Conservation (phyloP, 352 stramenopile species). For the Pythium rhizo-oryzae region DNA sequence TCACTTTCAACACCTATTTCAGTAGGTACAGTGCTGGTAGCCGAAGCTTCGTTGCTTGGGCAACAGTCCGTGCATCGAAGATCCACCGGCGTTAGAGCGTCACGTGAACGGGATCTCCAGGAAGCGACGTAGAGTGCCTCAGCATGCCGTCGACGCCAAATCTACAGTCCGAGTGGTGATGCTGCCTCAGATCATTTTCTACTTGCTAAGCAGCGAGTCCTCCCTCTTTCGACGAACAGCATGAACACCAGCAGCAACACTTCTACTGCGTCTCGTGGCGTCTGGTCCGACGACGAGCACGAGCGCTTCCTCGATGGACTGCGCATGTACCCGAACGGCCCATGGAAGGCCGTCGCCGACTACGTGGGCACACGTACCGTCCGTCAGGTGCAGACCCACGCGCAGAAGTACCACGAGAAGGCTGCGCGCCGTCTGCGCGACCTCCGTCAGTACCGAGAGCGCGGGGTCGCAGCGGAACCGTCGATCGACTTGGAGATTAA, state of each 20-base stretch:
- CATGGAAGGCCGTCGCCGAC: slow-evolving; percentile 6
- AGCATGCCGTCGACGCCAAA: too few species aligned
- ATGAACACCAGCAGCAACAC: neutral
- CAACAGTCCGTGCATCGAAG: too few species aligned
- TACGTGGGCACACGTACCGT: slow-evolving; percentile 14
- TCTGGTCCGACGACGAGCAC: slow-evolving; percentile 29
- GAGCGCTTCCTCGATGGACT: slow-evolving; percentile 26
- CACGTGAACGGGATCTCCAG: too few species aligned
- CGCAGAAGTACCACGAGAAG: slow-evolving; percentile 14
- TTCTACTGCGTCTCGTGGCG: neutral
- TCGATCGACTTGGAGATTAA: slow-evolving; percentile 14
- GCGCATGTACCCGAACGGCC: slow-evolving; percentile 16
- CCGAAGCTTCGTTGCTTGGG: too few species aligned
- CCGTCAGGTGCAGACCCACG: slow-evolving; percentile 20
- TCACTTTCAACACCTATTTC: too few species aligned
- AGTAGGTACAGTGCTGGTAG: too few species aligned
- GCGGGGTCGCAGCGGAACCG: neutral
- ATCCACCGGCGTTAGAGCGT: too few species aligned
- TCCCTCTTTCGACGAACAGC: neutral
- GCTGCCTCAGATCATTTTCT: neutral
- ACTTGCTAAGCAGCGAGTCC: neutral
- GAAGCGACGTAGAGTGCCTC: too few species aligned
- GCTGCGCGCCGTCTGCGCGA: slow-evolving; percentile 41
- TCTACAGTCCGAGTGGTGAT: neutral
- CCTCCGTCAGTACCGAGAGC: slow-evolving; percentile 47